Evolutionary conservation across 352 stramenopile species (phyloP).

Genomic region (Plasmopara halstedii): DNA sequence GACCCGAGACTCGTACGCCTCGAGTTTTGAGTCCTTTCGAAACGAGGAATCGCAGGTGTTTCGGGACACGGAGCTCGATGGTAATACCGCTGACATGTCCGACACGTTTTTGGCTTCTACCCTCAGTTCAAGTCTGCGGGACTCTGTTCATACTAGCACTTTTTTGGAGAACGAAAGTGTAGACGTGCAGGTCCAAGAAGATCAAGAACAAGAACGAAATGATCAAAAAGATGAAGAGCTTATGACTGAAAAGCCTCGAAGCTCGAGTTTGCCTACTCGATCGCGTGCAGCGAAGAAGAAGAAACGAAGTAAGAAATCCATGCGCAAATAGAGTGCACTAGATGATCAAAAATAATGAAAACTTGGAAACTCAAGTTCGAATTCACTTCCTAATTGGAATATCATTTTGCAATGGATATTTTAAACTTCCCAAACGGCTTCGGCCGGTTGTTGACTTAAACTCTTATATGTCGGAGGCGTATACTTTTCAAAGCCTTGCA

Average conservation of each 20-base stretch:
- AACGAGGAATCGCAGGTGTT: conserved; percentile 15
- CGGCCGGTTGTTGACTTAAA: conserved; percentile 38
- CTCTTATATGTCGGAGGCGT: conserved; percentile 35
- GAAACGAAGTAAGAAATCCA: conserved; percentile 11
- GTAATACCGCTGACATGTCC: conserved; percentile 5
- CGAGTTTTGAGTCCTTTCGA: conserved; percentile 6
- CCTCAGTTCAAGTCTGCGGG: conserved; percentile 8
- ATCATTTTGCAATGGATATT: too few species aligned
- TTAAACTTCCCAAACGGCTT: conserved; percentile 57
- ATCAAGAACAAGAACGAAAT: conserved; percentile 10
- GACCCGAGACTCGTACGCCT: conserved; percentile 27
- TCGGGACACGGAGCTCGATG: conserved; percentile 23
- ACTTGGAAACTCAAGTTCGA: too few species aligned
- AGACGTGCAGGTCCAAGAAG: conserved; percentile 5
- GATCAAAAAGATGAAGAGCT: conserved; percentile 5
- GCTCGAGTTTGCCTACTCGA: conserved; percentile 4
- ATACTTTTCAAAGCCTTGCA: conserved; percentile 30
- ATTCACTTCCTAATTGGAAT: too few species aligned
- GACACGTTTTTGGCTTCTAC: conserved; percentile 12
- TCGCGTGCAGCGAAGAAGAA: conserved; percentile 19
- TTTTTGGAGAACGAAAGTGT: conserved; percentile 18
- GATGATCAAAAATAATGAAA: background rate
- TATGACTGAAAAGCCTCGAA: conserved; percentile 2
- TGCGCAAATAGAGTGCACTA: conserved; percentile 5
- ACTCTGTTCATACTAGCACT: conserved; percentile 2